Evolutionary conservation across 2,329 filamentous ascomycete genomes (phyloP).

Genomic region (Cercospora sesami): DNA sequence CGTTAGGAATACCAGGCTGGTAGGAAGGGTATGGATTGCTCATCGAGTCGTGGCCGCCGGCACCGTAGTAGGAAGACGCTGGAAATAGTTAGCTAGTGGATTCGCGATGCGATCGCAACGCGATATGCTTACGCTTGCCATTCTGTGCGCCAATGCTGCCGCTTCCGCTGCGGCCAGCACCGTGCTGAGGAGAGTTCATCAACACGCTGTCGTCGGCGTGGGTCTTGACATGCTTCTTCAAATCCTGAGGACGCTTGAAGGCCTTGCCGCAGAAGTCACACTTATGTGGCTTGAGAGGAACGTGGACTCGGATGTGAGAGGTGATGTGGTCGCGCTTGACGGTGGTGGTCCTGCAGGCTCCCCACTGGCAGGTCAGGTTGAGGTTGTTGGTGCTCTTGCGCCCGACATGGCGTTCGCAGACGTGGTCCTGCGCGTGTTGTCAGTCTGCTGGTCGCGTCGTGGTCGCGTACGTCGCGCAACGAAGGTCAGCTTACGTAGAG

Average conservation of each 20-base stretch:
- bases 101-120: not conserved
- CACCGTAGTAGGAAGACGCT: conserved; percentile 38
- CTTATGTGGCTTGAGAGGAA: conserved; percentile 98
- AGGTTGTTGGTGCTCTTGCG: conserved; percentile 99
- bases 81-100: conserved; percentile 13
- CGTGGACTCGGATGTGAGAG: conserved; percentile 96
- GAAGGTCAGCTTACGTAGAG: conserved; percentile 57
- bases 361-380: conserved; percentile 96
- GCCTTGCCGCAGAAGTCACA: conserved; percentile 98
- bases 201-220: conserved; percentile 91
- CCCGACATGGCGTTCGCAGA: conserved; percentile 96
- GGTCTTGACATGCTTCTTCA: conserved; percentile 99
- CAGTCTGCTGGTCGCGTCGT: conserved; percentile 9
- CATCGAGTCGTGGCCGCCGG: conserved; percentile 33
- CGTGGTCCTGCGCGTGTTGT: conserved; percentile 70
- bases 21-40: conserved; percentile 38
- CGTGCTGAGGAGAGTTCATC: conserved; percentile 62
- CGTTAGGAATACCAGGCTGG: conserved; percentile 34
- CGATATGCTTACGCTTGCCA: conserved; percentile 42
- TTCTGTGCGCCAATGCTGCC: conserved; percentile 40
- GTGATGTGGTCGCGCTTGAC: conserved; percentile 99
- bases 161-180: conserved; percentile 30
- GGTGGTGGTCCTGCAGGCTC: conserved; percentile 89
- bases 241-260: conserved; percentile 97
- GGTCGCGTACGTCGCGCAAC: not conserved